Evolutionary conservation across 2,329 filamentous ascomycete species (phyloP).

Genomic region (Rutstroemia sp.): DNA sequence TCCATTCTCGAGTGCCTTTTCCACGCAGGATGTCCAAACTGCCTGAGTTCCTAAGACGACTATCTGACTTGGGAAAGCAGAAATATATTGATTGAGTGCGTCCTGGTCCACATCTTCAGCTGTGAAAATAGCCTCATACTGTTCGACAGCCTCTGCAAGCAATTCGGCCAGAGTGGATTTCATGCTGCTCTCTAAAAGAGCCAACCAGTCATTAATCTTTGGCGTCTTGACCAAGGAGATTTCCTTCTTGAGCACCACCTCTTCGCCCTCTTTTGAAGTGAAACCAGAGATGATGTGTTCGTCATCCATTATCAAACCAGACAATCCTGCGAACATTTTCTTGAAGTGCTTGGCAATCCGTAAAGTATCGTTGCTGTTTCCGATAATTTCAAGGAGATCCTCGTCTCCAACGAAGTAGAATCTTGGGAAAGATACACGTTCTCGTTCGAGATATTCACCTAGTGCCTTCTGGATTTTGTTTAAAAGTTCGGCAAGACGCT

Average conservation of each 20-base stretch:
- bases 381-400: conserved; percentile 96
- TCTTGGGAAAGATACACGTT: conserved; percentile 92
- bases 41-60: conserved; percentile 91
- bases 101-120: conserved; percentile 61
- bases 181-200: conserved; percentile 86
- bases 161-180: conserved; percentile 88
- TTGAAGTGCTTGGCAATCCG: conserved; percentile 98
- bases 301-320: conserved; percentile 84
- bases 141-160: conserved; percentile 75
- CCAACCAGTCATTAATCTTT: conserved; percentile 98
- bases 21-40: conserved; percentile 86
- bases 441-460: conserved; percentile 95
- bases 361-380: conserved; percentile 95
- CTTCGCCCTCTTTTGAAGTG: conserved; percentile 90
- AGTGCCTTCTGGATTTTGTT: conserved; percentile 99
- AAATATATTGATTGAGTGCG: conserved; percentile 73
- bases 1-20: conserved; percentile 65
- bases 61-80: conserved; percentile 82
- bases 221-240: conserved; percentile 91
- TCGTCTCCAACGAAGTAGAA: conserved; percentile 99
- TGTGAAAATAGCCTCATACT: conserved; percentile 73
- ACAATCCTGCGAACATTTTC: conserved; percentile 99
- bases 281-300: conserved; percentile 85
- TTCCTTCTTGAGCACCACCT: conserved; percentile 78
- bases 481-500: conserved; percentile 89